Evolutionary conservation across 225 moss, liverwort and hornwort genomes (phyloP).

Genomic region (Antitrichia curtipendula): DNA sequence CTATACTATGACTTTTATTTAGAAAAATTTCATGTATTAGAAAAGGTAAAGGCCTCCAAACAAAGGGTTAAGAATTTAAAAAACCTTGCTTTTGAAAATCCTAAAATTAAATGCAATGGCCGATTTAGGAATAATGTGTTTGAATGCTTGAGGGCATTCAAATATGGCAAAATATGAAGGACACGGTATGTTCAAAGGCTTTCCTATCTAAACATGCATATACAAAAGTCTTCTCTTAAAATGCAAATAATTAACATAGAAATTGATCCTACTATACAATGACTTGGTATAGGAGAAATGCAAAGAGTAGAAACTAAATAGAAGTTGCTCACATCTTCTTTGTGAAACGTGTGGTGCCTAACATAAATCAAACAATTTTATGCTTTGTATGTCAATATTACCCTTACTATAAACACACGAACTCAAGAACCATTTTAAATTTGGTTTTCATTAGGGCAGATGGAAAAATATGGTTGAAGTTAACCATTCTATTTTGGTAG

Average conservation of each 20-base stretch:
- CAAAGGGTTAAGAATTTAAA: neutral
- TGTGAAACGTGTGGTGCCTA: neutral
- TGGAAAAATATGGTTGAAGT: neutral
- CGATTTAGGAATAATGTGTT: fast-evolving
- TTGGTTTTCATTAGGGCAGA: neutral
- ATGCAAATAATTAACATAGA: neutral
- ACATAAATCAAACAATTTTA: neutral
- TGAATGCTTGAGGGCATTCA: neutral
- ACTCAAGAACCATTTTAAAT: no score
- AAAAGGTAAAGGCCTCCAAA: no score
- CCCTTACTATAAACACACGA: neutral
- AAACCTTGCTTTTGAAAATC: neutral
- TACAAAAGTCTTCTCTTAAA: neutral
- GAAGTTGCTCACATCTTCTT: neutral
- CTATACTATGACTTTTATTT: neutral
- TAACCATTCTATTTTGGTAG: neutral
- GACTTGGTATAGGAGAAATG: neutral
- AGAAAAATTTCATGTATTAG: no score
- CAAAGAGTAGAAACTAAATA: neutral
- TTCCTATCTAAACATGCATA: neutral
- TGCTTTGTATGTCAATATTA: neutral
- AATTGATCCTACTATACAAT: neutral
- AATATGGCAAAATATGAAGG: neutral
- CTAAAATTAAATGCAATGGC: neutral
- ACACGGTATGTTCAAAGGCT: neutral